A percentile compares a stretch with the other conserved stretches of the same genome.
These are phyloP conservation scores for Ophiobolus disseminans DNA, from an alignment of 2,329 filamentous ascomycete species.

Conservation along the genomic window DNA sequence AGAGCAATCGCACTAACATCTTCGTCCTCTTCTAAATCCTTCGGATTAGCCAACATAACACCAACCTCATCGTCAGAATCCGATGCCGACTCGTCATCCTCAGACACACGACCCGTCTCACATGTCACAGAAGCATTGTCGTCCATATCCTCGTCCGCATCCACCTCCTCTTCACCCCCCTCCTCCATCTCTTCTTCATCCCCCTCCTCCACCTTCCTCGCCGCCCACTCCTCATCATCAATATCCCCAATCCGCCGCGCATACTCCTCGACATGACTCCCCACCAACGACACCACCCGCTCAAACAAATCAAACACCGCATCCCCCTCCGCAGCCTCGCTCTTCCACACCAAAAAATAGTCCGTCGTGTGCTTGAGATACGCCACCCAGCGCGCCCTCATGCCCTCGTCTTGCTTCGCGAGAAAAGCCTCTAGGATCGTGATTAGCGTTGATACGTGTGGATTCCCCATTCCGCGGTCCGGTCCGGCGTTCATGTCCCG, in stretches of 20 bases:
- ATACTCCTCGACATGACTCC: conserved; percentile 8
- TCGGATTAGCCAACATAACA: background rate
- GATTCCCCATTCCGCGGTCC: background rate
- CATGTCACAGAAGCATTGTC: background rate
- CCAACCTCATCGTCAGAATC: background rate
- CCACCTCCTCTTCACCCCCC: background rate
- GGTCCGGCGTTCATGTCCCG: conserved; percentile 7
- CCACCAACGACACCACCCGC: conserved; percentile 1
- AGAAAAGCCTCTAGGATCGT: background rate
- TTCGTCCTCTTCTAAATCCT: background rate
- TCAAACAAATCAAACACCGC: conserved; percentile 11
- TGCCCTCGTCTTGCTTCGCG: background rate
- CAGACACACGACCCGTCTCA: background rate
- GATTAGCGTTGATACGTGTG: background rate
- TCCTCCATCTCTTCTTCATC: background rate
- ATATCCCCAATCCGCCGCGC: conserved; percentile 14
- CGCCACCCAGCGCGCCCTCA: background rate
- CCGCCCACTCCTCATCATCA: conserved; percentile 10
- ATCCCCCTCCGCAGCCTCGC: background rate
- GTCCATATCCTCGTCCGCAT: background rate
- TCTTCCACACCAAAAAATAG: conserved; percentile 13
- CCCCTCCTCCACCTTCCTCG: background rate
- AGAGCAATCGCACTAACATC: too few species aligned
- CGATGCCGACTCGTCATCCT: background rate
- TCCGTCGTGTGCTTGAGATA: conserved; percentile 3